These are phyloP conservation scores for Sedum album DNA, from an alignment of 164 flowering plant genomes.

Conservation along the genomic window DNA sequence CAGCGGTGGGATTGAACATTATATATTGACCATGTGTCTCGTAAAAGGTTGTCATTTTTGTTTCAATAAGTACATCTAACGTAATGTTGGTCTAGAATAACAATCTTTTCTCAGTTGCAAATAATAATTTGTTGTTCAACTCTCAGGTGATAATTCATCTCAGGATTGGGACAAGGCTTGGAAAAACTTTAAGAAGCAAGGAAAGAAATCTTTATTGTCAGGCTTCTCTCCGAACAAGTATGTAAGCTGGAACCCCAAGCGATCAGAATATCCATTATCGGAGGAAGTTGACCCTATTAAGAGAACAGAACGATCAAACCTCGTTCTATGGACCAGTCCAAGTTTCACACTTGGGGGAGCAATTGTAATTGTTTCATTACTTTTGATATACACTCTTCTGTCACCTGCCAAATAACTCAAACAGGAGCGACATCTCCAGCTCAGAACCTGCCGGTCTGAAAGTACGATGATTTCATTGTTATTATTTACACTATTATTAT, in stretches of 20 bases:
- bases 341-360: conserved; percentile 68
- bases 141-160: conserved; percentile 50
- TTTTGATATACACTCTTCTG: conserved; percentile 66
- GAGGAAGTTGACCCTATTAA: conserved; percentile 95
- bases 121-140: neutral
- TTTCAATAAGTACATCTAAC: no score
- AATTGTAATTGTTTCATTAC: conserved; percentile 58
- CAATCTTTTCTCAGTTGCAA: neutral
- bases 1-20: no score
- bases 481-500: no score
- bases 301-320: conserved; percentile 79
- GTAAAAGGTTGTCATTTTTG: neutral
- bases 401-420: conserved; percentile 45
- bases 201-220: conserved; percentile 61
- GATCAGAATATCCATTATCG: conserved; percentile 72
- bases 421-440: neutral
- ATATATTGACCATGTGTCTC: neutral
- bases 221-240: conserved; percentile 72
- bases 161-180: conserved; percentile 98
- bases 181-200: conserved; percentile 69
- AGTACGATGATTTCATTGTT: no score
- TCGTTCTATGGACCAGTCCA: conserved; percentile 86
- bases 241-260: conserved; percentile 86
- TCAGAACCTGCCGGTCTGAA: no score
- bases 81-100: no score